Conservation (phyloP, 2,329 filamentous ascomycete species). For the Pseudogymnoascus pannorum region DNA sequence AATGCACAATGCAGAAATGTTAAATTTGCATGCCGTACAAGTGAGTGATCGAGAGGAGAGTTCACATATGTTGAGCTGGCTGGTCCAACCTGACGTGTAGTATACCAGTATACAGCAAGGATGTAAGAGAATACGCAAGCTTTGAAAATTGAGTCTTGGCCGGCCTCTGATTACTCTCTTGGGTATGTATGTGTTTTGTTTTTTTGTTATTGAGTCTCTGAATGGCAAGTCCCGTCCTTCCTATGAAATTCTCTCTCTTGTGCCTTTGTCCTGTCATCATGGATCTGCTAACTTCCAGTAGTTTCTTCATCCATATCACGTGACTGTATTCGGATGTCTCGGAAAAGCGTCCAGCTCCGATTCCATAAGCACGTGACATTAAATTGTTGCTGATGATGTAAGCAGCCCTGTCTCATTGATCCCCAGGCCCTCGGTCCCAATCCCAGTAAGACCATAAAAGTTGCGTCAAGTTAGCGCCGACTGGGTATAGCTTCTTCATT, state of each 20-base stretch:
- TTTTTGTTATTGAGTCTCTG: background rate
- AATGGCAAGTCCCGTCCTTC: background rate
- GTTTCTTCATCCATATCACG: background rate
- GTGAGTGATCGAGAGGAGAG: too few relatives aligned
- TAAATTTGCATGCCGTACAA: background rate
- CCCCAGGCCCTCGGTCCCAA: background rate
- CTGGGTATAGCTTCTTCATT: conserved; percentile 4
- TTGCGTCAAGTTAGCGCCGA: background rate
- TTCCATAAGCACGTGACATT: background rate
- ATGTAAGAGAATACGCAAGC: background rate
- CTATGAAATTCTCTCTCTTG: background rate
- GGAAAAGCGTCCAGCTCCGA: conserved; percentile 2
- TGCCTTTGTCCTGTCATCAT: background rate
- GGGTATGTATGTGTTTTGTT: background rate
- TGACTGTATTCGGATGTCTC: background rate
- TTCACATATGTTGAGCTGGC: background rate
- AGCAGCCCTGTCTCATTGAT: background rate
- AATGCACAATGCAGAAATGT: background rate
- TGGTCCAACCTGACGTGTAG: background rate
- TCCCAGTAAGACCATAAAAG: background rate
- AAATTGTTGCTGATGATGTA: background rate
- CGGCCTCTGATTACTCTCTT: background rate
- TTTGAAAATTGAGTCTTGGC: background rate
- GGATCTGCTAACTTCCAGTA: background rate
- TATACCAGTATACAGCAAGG: background rate